Base-by-base conservation (phyloP, 257 asterid species). In the Rhazya stricta region DNA sequence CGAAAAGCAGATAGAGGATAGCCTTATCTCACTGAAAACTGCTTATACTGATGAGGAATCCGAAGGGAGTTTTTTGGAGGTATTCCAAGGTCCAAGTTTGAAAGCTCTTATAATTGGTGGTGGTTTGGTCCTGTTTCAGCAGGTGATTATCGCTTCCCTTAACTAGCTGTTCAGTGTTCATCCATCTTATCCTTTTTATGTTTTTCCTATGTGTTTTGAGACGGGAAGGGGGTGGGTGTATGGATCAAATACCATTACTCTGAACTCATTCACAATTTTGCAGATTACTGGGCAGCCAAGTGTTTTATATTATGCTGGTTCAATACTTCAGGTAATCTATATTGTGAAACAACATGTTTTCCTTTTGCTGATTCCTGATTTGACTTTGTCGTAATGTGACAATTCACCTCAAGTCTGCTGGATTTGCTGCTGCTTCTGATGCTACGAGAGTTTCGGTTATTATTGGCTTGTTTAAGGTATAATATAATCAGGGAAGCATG, bases 231-330 rank as follows among this genome's bases (percentile, higher is more conserved):
- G 25, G 34, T 67, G 30, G 54, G 37, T 41, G 67, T 51, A 37
- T 48, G 65, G 23, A 37, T 25, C 27, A 60, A 30, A 19, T 27
- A 6, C 4, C 2, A 43, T 36, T 8, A 41, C 63, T 39, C n/a
- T 5, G 9, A 34, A 53, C 34, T 37, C 63, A 53, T 54, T 15
- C 15, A 19, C 25, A 69, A 72, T 45, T 76, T 72, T 81, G 58
- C 84, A 94, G 99, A 90, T 94, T 76, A 94, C 99, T 0, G 99
- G 97, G 83, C 98, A 94, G 83, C 99, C 99, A 77, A 94, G 99
- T 79, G 99, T 94, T 77, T 83, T 94, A 67, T 94, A 94, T 82
- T 94, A 94, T 77, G 99, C 97, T 27, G 97, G 97, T 81, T 72
- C 99, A 74, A 94, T 94, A 79, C 97, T 94, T 79, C 99, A 94